Evolutionary conservation across 2,329 filamentous ascomycete species (phyloP).

Genomic region (Monosporascus sp.): DNA sequence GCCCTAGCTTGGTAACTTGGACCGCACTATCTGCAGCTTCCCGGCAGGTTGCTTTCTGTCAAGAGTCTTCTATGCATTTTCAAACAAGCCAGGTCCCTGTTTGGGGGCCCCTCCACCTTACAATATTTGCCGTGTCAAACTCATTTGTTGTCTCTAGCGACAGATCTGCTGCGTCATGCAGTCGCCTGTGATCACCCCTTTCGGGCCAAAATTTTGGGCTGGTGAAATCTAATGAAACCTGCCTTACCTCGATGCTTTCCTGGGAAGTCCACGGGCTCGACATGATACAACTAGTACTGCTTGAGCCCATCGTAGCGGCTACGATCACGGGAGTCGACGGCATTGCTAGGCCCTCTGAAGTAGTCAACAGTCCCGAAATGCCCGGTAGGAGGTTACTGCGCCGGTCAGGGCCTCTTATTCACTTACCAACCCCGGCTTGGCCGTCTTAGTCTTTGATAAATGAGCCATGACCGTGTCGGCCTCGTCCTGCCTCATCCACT

Average conservation of each 20-base stretch:
- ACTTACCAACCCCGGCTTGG: slow-evolving; percentile 11
- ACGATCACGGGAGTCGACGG: slow-evolving; percentile 21
- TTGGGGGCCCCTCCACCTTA: slow-evolving; percentile 28
- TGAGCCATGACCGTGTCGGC: slow-evolving; percentile 10
- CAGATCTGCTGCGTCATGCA: slow-evolving; percentile 32
- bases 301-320: slow-evolving; percentile 19
- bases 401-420: slow-evolving; percentile 11
- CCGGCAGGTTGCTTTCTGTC: slow-evolving; percentile 37
- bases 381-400: slow-evolving; percentile 12
- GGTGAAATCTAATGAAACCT: slow-evolving; percentile 35
- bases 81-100: slow-evolving; percentile 37
- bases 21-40: slow-evolving; percentile 43
- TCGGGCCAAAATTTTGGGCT: slow-evolving; percentile 27
- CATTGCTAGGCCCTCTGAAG: slow-evolving; percentile 16
- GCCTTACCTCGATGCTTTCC: slow-evolving; percentile 30
- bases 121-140: slow-evolving; percentile 39
- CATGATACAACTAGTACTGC: slow-evolving; percentile 20
- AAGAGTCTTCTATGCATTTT: slow-evolving; percentile 29
- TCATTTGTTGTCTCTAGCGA: slow-evolving; percentile 31
- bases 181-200: slow-evolving; percentile 35
- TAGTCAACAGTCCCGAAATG: slow-evolving; percentile 15
- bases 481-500: slow-evolving; percentile 12
- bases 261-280: slow-evolving; percentile 16
- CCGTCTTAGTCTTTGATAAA: slow-evolving; percentile 12
- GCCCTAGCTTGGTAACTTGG: slow-evolving; percentile 30